Conservation (phyloP, 2,329 filamentous ascomycete genomes). For the Neoarthrinium moseri region DNA sequence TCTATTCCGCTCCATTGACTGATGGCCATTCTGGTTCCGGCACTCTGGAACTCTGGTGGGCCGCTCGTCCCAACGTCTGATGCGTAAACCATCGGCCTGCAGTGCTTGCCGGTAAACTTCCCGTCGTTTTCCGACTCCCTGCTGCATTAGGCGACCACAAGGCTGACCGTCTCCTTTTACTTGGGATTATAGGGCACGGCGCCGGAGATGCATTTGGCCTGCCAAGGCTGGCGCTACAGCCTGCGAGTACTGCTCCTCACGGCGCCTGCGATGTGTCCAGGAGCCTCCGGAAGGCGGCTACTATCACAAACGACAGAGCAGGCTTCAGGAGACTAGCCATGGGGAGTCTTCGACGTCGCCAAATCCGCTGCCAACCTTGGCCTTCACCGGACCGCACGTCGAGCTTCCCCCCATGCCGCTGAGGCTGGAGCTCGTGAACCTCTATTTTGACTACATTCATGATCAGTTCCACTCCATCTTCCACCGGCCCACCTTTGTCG, state of each 20-base stretch:
- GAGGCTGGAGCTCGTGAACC: conserved; percentile 23
- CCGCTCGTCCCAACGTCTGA: neutral
- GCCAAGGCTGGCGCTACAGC: neutral
- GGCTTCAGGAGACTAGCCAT: conserved; percentile 1
- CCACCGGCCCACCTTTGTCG: conserved; percentile 25
- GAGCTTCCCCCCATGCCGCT: conserved; percentile 10
- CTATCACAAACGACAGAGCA: conserved; percentile 7
- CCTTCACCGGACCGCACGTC: conserved; percentile 1
- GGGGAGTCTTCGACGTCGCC: neutral
- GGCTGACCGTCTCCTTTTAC: neutral
- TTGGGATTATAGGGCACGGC: conserved; percentile 3
- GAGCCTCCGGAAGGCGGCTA: conserved; percentile 10
- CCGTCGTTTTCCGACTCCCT: neutral
- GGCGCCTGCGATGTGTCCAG: conserved; percentile 9
- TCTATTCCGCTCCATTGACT: neutral
- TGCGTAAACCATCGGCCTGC: conserved; percentile 11
- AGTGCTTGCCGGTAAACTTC: conserved; percentile 8
- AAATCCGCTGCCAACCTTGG: neutral
- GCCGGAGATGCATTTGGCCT: conserved; percentile 8
- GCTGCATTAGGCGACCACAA: neutral
- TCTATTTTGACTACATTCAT: conserved; percentile 32
- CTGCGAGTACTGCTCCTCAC: conserved; percentile 11
- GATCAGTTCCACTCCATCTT: conserved; percentile 32
- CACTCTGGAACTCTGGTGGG: neutral
- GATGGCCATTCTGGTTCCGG: neutral